Conservation (phyloP, 495 filamentous ascomycete genomes). For the Cladorrhinum samala region DNA sequence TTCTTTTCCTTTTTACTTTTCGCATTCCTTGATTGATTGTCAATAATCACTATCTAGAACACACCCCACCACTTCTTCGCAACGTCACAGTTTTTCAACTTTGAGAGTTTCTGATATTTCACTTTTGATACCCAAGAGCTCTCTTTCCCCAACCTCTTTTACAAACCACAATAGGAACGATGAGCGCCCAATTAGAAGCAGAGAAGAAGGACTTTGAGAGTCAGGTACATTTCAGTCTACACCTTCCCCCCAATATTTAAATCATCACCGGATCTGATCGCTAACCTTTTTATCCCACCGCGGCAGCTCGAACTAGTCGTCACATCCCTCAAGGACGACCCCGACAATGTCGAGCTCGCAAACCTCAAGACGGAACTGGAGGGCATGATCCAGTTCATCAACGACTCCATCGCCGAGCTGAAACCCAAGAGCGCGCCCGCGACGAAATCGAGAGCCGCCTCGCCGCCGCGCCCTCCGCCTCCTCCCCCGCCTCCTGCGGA, state of each 20-base stretch:
- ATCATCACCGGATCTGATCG: too few species aligned
- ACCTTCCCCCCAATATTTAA: too few species aligned
- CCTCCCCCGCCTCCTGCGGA: conserved; percentile 27
- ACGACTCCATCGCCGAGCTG: conserved; percentile 65
- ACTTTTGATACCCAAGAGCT: not conserved
- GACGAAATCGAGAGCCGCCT: not conserved
- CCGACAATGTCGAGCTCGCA: conserved; percentile 32
- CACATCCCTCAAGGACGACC: conserved; percentile 1
- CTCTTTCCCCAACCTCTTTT: too few species aligned
- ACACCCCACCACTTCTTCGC: too few species aligned
- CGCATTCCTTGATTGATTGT: too few species aligned
- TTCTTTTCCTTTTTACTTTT: too few species aligned
- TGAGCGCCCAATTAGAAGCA: conserved; percentile 14
- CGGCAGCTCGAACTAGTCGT: not conserved
- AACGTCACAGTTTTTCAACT: too few species aligned
- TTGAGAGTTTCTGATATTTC: too few species aligned
- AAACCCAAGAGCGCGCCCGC: too few species aligned
- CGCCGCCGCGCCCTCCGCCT: not conserved
- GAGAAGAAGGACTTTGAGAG: conserved; percentile 32
- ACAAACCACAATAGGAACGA: too few species aligned
- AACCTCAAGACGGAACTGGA: conserved; percentile 67
- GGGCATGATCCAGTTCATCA: conserved; percentile 58
- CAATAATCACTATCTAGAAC: too few species aligned
- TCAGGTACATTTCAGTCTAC: conserved; percentile 13
- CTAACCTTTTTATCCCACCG: too few species aligned